Conservation (phyloP, 257 asterid species). For the Petunia secreta region DNA sequence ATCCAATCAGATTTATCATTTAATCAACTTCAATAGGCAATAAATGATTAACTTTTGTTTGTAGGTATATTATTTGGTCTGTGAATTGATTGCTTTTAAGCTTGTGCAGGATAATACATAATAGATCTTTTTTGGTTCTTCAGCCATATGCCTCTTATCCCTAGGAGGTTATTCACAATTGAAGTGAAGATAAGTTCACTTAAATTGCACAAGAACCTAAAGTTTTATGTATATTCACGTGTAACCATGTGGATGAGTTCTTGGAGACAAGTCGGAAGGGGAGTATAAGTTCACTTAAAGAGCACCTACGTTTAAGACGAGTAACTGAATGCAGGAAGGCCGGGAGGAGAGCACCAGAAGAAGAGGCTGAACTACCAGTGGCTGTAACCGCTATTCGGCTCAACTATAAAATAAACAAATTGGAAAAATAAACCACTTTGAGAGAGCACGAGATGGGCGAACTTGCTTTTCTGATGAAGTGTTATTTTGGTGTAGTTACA, state of each 20-base stretch:
- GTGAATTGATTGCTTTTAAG: too few relatives aligned
- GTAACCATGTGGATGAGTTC: neutral
- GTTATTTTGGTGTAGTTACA: constrained; percentile 34
- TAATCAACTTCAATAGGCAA: neutral
- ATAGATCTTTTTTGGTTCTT: too few relatives aligned
- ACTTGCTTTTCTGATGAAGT: constrained; percentile 17
- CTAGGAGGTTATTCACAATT: neutral
- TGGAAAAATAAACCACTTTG: neutral
- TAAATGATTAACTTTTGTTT: neutral
- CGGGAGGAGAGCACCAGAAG: too few relatives aligned
- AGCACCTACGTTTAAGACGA: too few relatives aligned
- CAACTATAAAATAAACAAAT: neutral
- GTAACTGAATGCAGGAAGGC: too few relatives aligned
- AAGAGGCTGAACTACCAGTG: too few relatives aligned
- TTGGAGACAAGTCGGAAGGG: neutral
- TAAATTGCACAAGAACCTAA: neutral
- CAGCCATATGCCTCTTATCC: too few relatives aligned
- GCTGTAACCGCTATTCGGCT: too few relatives aligned
- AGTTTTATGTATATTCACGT: neutral
- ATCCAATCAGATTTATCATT: neutral
- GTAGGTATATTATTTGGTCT: too few relatives aligned
- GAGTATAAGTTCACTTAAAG: too few relatives aligned
- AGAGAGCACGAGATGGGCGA: neutral
- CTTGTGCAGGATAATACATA: too few relatives aligned
- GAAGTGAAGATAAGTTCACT: neutral